Base-by-base conservation (phyloP, 2,329 filamentous ascomycete genomes). In the Colletotrichum caudatum region DNA sequence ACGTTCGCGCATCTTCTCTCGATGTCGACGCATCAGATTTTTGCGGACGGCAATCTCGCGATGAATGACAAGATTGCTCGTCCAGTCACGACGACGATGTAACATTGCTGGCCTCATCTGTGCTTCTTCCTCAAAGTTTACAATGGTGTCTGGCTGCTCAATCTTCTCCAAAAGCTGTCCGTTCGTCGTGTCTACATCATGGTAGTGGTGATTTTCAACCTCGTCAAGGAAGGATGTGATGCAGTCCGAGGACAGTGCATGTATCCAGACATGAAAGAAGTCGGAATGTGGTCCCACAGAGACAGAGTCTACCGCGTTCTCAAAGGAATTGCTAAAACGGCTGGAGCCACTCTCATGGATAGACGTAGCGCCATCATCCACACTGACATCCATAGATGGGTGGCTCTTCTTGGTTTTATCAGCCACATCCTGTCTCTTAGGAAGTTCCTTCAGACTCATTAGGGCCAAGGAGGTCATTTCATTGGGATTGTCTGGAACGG, bases 151-250 rank as follows among this genome's bases (percentile, higher is more conserved):
- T 0, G 82, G 80, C 14, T 82, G 78, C 0, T 76, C 44, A 1
- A 84, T 50, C 0, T 81, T 80, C 0, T 74, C 53, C 20, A 84
- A 41, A 5, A 85, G 73, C 5, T 64, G 11, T 4, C 84, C 84
- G 0, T 77, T 81, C 1, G 56, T 26, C 0, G 84, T 77, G 60
- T 86, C 75, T 2, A 87, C 75, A 23, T 84, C 84, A 29, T 76
- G 76, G 2, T 67, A 29, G 54, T 69, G 75, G 71, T 76, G 74
- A 62, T 74, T 66, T 44, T 71, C 59, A 68, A 70, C 73, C 71
- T 67, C n/a, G 44, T 16, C 7, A 18, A 44, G 63, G n/a, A 53
- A 64, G 18, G 41, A 65, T 23, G 29, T 51, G 12, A 53, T 20
- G n/a, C 33, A 37, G 6, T n/a, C 35, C 7, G 18, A 44, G n/a